Base-by-base conservation (phyloP, 805 yeast genomes). In the Lachancea lanzarotensis region DNA sequence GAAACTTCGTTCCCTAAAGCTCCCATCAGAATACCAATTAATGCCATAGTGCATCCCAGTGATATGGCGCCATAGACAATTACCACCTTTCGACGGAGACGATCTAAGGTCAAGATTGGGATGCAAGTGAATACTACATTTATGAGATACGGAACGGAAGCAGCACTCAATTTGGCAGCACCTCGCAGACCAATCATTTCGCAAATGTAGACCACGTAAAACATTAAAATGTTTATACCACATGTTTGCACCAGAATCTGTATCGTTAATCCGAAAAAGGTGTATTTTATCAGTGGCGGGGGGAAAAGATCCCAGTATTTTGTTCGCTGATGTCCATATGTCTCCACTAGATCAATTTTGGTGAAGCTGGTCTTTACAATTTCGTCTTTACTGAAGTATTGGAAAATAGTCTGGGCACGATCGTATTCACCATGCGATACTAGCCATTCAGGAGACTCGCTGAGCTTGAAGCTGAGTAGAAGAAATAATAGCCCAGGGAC, bases 371-470 rank as follows among this genome's bases (percentile, higher is more conserved):
- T n/a, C 20, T 29, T 20, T 16, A n/a, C 12, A 3, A 18, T 16
- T 15, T 15, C 31, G 2, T 15, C 38, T 16, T 32, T 15, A 12
- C 17, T 15, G n/a, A 39, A 38, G 13, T 34, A 3, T 20, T 30
- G 43, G 18, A 38, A 59, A 13, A 62, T 50, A 2, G 49, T 48
- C 30, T 69, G 65, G 12, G 75, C 74, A 39, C 66, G 61, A 2
- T 45, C 45, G 71, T 74, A 73, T 38, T 38, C 22, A 8, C 63
- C 62, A 19, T 47, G 52, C 3, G 51, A 17, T 0, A 73, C 73
- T 35, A 75, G 66, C 82, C 82, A 78, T 50, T 76, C 71, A 2
- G 84, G 83, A 3, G 82, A 75, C 53, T 79, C 84, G 2, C 82
- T 79, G 17, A 74, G 71, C 43, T 68, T 63, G 31, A 53, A 55